Evolutionary conservation across 140 eudicot genomes (phyloP), one percentile per base, ranked within the genome.

Genomic region (Cichorium intybus): DNA sequence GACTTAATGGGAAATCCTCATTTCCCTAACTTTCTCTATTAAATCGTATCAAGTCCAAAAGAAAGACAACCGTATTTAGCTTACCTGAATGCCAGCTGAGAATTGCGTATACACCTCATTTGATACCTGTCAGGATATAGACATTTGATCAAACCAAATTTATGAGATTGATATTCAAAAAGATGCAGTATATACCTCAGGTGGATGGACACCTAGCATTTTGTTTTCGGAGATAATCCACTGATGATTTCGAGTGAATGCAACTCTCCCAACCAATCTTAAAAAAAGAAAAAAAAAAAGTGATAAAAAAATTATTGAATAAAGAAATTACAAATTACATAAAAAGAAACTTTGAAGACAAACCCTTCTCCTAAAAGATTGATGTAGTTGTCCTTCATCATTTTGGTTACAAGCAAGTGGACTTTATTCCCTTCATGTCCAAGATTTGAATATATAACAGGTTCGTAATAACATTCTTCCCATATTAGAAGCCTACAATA

Each of bases 191-290:
- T 17, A 69, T 87, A 88, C 98, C 98, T 92, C 95, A 35, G 92
- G 84, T 72, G 96, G 96, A 72, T 83, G 95, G 69, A 66, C 59
- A 54, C 73, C 83, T 57, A 68, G 69, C 27, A 35, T 68, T 66
- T 64, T 83, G 73, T 66, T 62, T 28, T 79, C 86, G 10, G 89
- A 78, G 31, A 83, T 74, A 65, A 92, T 81, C 98, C 98, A 92
- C 55, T 80, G 86, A 75, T 83, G 89, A 63, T 73, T 81, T 70
- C 98, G 87, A 9, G 93, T 88, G 71, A 92, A 88, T 46, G 96
- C 98, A 39, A 82, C 87, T 58, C 98, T 83, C 41, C 98, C 98
- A 68, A 92, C 92, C 74, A 92, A 80, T 51, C 98, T 92, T n/a
- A n/a, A n/a, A n/a, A n/a, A n/a, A n/a, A n/a, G n/a, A n/a, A n/a